Conservation (phyloP, 2,329 filamentous ascomycete species). For the Beauveria bassiana region DNA sequence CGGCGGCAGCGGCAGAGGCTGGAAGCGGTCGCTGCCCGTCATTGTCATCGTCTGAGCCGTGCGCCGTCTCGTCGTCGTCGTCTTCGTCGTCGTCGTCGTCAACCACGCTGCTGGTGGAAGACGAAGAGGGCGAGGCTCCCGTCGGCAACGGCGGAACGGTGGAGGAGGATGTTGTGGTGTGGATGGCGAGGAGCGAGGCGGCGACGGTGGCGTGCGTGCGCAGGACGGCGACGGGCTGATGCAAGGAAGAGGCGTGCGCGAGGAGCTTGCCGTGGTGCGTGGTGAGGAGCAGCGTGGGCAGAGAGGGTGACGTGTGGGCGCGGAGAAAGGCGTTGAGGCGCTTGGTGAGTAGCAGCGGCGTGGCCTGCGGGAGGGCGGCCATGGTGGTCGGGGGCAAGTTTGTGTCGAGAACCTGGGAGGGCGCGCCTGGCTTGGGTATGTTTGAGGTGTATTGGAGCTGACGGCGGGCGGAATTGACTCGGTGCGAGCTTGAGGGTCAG, state of each 20-base stretch:
- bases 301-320: slow-evolving; percentile 46
- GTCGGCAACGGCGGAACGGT: too few relatives aligned
- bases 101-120: too few relatives aligned
- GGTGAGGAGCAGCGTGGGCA: slow-evolving; percentile 53
- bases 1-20: not conserved
- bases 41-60: slow-evolving; percentile 10
- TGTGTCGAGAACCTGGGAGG: not conserved
- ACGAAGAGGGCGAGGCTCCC: too few relatives aligned
- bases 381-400: slow-evolving; percentile 15
- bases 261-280: slow-evolving; percentile 56
- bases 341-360: slow-evolving; percentile 57
- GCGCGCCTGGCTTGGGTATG: not conserved
- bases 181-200: slow-evolving; percentile 52
- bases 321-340: slow-evolving; percentile 55
- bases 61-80: slow-evolving; percentile 14
- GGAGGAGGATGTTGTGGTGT: slow-evolving; percentile 33
- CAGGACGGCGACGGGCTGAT: slow-evolving; percentile 46
- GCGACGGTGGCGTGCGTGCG: slow-evolving; percentile 58
- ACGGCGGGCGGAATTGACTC: too few relatives aligned
- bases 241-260: slow-evolving; percentile 44
- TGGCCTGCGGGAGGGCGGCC: slow-evolving; percentile 34
- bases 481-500: too few relatives aligned
- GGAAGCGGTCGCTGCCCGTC: not conserved
- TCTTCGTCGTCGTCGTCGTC: slow-evolving; percentile 19
- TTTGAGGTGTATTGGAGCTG: not conserved